These are phyloP conservation scores for Russula lepida DNA, from an alignment of 768 basidiomycete species.

Conservation along the genomic window DNA sequence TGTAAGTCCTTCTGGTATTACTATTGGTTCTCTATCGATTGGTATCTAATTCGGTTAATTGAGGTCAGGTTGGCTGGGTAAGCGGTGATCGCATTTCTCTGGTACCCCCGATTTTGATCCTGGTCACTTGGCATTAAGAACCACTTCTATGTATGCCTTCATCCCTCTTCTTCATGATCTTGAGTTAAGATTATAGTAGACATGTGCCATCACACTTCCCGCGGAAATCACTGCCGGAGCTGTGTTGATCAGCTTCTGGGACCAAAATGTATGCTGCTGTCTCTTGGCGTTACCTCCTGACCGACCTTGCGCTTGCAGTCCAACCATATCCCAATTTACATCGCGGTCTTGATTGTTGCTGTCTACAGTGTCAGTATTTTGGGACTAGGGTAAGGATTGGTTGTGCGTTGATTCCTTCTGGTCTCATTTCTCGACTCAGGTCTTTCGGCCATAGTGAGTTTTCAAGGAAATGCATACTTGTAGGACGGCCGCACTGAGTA, in stretches of 20 bases:
- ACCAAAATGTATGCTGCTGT: slow-evolving; percentile 7
- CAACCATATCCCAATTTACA: slow-evolving; percentile 13
- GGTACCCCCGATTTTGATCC: not conserved
- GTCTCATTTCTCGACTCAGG: not conserved
- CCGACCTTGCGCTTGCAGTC: not conserved
- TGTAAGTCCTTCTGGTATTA: slow-evolving; percentile 17
- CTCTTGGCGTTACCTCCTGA: not conserved
- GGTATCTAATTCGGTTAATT: not conserved
- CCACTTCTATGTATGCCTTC: slow-evolving; percentile 16
- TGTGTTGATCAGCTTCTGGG: slow-evolving; percentile 17
- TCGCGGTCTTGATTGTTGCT: slow-evolving; percentile 10
- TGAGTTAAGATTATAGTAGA: slow-evolving; percentile 3
- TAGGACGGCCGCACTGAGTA: not conserved
- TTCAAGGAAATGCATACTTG: not conserved
- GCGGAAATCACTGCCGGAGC: slow-evolving; percentile 20
- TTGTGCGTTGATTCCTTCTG: not conserved
- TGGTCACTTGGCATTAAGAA: slow-evolving; percentile 3
- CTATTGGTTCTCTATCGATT: not conserved
- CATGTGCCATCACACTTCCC: slow-evolving; percentile 17
- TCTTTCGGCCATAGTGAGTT: slow-evolving; percentile 17
- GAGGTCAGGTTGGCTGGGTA: slow-evolving; percentile 20
- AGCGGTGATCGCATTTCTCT: not conserved
- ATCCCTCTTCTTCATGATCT: not conserved
- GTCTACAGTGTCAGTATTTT: slow-evolving; percentile 15
- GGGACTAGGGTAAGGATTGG: slow-evolving; percentile 5